phyloP scores from a whole-genome alignment of 2,329 filamentous ascomycete genomes.

The Ophiostoma sp. region DNA sequence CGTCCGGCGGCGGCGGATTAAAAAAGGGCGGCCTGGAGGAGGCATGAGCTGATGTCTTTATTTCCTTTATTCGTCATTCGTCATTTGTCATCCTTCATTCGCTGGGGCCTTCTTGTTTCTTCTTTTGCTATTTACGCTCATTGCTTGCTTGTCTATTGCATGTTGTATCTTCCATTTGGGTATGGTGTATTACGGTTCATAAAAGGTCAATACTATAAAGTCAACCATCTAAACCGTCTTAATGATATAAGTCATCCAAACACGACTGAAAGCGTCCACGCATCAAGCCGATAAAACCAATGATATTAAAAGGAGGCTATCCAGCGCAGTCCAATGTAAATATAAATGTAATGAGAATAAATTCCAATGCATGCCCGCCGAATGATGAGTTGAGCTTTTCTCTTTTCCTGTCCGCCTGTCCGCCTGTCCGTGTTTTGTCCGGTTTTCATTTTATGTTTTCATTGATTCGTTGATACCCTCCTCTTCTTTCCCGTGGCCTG shows the following conservation, averaged over 20 bases:
- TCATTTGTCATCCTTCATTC: no score
- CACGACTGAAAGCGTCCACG: no score
- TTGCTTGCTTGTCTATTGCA: not conserved
- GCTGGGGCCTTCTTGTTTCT: not conserved
- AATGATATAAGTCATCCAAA: no score
- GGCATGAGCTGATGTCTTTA: slow-evolving; percentile 37
- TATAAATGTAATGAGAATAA: not conserved
- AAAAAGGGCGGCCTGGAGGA: slow-evolving; percentile 57
- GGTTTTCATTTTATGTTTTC: not conserved
- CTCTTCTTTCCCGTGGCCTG: not conserved
- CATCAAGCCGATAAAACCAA: not conserved
- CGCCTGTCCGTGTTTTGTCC: not conserved
- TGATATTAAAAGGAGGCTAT: not conserved
- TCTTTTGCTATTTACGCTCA: not conserved
- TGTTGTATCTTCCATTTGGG: not conserved
- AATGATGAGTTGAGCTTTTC: slow-evolving; percentile 10
- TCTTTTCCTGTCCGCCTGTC: not conserved
- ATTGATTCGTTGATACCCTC: not conserved
- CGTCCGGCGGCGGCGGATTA: slow-evolving; percentile 54
- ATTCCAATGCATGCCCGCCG: slow-evolving; percentile 5
- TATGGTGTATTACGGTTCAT: not conserved
- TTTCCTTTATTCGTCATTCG: not conserved
- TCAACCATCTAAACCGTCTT: not conserved
- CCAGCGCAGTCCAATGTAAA: not conserved
- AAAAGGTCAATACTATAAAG: not conserved